Evolutionary conservation across 2,329 filamentous ascomycete species (phyloP).

Genomic region (Geosmithia putterillii): DNA sequence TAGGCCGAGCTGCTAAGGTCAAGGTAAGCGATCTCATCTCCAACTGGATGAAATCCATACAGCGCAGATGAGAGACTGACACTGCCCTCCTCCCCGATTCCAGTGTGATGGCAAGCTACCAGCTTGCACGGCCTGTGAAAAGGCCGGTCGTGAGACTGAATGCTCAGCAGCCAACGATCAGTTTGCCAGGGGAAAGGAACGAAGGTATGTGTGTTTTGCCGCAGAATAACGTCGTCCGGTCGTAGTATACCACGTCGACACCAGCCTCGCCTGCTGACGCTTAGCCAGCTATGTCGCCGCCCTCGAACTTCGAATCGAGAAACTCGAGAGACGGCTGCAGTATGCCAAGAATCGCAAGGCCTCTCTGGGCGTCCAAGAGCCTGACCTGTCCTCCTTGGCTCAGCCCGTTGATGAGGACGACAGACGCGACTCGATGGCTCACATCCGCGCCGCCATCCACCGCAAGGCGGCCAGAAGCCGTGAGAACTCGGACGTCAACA

Average conservation of each 20-base stretch:
- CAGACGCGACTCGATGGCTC: slow-evolving; percentile 43
- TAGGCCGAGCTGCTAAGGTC: slow-evolving; percentile 79
- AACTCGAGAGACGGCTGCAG: slow-evolving; percentile 66
- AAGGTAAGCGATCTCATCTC: slow-evolving; percentile 39
- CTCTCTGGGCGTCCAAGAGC: slow-evolving; percentile 54
- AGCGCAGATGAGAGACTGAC: too few relatives aligned
- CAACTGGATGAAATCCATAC: background rate
- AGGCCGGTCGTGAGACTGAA: slow-evolving; percentile 71
- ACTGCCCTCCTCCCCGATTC: background rate
- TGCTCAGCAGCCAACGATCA: slow-evolving; percentile 94
- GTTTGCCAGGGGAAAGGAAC: slow-evolving; percentile 88
- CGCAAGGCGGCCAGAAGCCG: slow-evolving; percentile 50
- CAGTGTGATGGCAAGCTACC: slow-evolving; percentile 91
- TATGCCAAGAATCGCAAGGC: slow-evolving; percentile 60
- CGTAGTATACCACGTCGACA: background rate
- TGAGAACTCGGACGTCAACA: slow-evolving; percentile 81
- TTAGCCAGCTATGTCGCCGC: slow-evolving; percentile 71
- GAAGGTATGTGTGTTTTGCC: slow-evolving; percentile 61
- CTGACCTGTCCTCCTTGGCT: slow-evolving; percentile 24
- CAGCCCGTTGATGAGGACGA: slow-evolving; percentile 15
- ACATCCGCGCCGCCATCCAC: slow-evolving; percentile 49
- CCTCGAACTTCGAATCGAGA: slow-evolving; percentile 82
- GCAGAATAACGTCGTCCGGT: too few relatives aligned
- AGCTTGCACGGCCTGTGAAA: slow-evolving; percentile 89
- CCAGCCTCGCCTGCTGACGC: slow-evolving; percentile 2